These are phyloP conservation scores for Mycena pura DNA, from an alignment of 768 basidiomycete species.

Conservation along the genomic window DNA sequence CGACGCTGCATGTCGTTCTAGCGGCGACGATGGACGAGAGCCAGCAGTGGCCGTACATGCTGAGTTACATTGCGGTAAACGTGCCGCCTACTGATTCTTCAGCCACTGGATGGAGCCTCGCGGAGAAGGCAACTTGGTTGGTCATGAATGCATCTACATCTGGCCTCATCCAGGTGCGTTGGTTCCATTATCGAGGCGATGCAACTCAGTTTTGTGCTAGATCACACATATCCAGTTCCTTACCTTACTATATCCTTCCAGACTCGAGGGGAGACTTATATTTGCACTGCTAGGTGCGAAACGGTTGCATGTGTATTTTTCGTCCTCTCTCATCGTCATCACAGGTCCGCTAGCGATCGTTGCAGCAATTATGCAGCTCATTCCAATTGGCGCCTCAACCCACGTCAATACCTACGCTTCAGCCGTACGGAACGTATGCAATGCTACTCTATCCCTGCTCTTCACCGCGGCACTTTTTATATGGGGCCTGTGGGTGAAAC, in stretches of 20 bases:
- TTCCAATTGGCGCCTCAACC: conserved; percentile 62
- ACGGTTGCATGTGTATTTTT: not conserved
- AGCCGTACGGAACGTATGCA: conserved; percentile 91
- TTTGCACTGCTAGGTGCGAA: conserved; percentile 76
- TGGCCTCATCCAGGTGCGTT: conserved; percentile 81
- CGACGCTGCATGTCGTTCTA: conserved; percentile 80
- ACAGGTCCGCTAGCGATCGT: conserved; percentile 84
- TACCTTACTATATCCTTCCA: conserved; percentile 92
- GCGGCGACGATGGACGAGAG: conserved; percentile 65
- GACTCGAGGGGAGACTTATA: conserved; percentile 86
- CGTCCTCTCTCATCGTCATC: not conserved
- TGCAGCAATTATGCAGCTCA: conserved; percentile 83
- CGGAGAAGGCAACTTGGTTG: conserved; percentile 79
- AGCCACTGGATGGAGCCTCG: conserved; percentile 60
- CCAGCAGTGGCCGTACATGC: conserved; percentile 92
- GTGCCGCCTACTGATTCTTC: conserved; percentile 62
- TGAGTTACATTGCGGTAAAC: conserved; percentile 86
- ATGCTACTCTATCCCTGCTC: conserved; percentile 93
- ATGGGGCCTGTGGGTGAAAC: conserved; percentile 93
- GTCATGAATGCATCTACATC: conserved; percentile 87
- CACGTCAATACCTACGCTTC: conserved; percentile 62
- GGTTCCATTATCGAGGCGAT: not conserved
- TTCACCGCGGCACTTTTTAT: conserved; percentile 89
- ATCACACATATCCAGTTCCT: conserved; percentile 98
- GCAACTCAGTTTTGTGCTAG: conserved; percentile 45